These are phyloP conservation scores for Melampsora americana DNA, from an alignment of 1,284 basidiomycete genomes.

Conservation along the genomic window DNA sequence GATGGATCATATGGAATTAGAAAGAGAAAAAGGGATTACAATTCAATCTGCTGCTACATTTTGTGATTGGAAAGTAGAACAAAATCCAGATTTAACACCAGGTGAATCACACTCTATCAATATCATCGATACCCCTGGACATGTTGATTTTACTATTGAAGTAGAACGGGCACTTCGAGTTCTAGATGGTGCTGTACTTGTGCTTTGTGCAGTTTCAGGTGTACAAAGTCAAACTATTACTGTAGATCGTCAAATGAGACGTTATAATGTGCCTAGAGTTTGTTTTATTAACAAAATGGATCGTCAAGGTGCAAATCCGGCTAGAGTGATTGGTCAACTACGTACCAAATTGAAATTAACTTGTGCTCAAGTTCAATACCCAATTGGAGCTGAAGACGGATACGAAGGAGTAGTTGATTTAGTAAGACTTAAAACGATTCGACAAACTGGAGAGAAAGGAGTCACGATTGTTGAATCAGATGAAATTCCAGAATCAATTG, in stretches of 20 bases:
- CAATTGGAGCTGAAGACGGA: constrained; percentile 85
- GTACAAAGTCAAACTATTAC: constrained; percentile 99
- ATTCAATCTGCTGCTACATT: constrained; percentile 98
- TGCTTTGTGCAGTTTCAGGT: constrained; percentile 93
- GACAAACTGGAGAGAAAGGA: constrained; percentile 92
- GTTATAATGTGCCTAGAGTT: constrained; percentile 90
- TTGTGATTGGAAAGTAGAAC: constrained; percentile 73
- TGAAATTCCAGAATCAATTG: constrained; percentile 76
- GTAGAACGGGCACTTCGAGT: constrained; percentile 95
- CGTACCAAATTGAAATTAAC: constrained; percentile 84
- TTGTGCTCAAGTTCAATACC: constrained; percentile 93
- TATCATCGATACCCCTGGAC: constrained; percentile 98
- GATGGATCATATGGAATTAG: constrained; percentile 99
- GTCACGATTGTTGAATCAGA: constrained; percentile 77
- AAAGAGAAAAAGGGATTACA: constrained; percentile 98
- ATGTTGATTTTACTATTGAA: constrained; percentile 99
- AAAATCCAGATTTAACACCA: constrained; percentile 50
- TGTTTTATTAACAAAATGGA: constrained; percentile 99
- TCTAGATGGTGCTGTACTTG: constrained; percentile 91
- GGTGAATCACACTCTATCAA: constrained; percentile 62
- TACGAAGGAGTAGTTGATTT: constrained; percentile 90
- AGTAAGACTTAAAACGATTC: constrained; percentile 89
- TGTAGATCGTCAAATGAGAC: constrained; percentile 96
- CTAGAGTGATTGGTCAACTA: constrained; percentile 89
- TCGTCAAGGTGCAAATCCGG: constrained; percentile 92